Evolutionary conservation across 208 protist genomes (phyloP).

Genomic region (Wallacemonas collosoma): DNA sequence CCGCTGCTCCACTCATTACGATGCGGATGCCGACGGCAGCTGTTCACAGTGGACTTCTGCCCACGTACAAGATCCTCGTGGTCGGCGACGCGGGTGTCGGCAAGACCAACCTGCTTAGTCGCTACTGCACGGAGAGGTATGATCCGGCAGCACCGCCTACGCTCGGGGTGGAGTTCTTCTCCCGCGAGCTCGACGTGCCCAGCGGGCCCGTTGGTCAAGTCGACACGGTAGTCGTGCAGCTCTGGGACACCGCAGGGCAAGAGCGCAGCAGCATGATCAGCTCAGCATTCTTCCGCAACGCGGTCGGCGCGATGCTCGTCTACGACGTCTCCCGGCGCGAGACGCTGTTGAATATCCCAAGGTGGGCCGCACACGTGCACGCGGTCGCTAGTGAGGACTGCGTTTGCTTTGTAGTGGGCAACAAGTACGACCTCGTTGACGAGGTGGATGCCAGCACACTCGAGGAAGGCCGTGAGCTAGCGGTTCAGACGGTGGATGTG

Average conservation of each 20-base stretch:
- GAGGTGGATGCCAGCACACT: not conserved
- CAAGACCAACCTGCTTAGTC: conserved; percentile 95
- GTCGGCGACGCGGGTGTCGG: conserved; percentile 95
- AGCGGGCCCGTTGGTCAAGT: conserved; percentile 28
- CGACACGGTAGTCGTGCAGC: conserved; percentile 66
- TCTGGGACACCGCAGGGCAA: conserved; percentile 78
- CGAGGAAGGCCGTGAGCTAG: conserved; percentile 1
- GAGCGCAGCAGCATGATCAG: conserved; percentile 46
- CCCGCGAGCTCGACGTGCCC: conserved; percentile 90
- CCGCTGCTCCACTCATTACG: conserved; percentile 2
- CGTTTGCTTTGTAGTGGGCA: conserved; percentile 46
- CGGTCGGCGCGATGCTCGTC: conserved; percentile 42
- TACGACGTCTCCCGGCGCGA: conserved; percentile 51
- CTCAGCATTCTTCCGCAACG: conserved; percentile 52
- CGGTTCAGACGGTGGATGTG: conserved; percentile 2
- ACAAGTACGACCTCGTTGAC: conserved; percentile 39
- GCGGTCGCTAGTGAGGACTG: conserved; percentile 41
- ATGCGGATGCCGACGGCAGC: conserved; percentile 13
- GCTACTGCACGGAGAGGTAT: conserved; percentile 94
- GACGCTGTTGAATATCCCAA: conserved; percentile 35
- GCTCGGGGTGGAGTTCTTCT: conserved; percentile 97
- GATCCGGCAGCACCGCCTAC: conserved; percentile 89
- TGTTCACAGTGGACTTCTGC: conserved; percentile 42
- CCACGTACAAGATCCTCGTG: conserved; percentile 96
- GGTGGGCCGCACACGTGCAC: conserved; percentile 37